These are phyloP conservation scores for Graphilbum fragrans DNA, from an alignment of 2,329 filamentous ascomycete species.

Conservation along the genomic window DNA sequence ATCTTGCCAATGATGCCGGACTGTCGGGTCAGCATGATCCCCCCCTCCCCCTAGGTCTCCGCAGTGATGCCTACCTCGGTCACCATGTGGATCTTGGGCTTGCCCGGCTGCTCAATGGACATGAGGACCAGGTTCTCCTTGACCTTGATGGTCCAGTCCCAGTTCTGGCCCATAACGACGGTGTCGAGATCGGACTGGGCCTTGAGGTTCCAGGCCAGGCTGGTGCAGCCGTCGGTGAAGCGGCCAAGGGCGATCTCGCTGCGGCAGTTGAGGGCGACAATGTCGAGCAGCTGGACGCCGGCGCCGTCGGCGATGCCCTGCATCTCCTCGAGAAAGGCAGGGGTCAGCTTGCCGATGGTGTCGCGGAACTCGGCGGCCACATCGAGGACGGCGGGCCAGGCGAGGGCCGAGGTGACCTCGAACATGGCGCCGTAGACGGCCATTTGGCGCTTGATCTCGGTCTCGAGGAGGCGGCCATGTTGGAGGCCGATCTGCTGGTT, in stretches of 20 bases:
- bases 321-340: constrained; percentile 22
- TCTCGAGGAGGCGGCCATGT: neutral
- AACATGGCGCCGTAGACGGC: neutral
- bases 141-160: constrained; percentile 25
- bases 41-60: too few species aligned
- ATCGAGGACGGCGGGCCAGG: neutral
- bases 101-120: constrained; percentile 7
- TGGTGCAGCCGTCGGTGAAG: constrained; percentile 45
- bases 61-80: constrained; percentile 50
- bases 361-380: neutral
- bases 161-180: constrained; percentile 40
- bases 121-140: constrained; percentile 1
- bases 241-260: constrained; percentile 46
- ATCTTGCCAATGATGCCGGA: constrained; percentile 54
- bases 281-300: constrained; percentile 29
- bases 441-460: neutral
- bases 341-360: neutral
- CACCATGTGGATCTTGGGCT: constrained; percentile 37
- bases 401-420: neutral
- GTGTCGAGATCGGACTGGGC: constrained; percentile 5
- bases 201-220: constrained; percentile 30
- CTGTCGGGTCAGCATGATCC: too few species aligned
- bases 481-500: neutral
- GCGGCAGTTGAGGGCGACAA: constrained; percentile 43
- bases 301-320: constrained; percentile 36